phyloP scores from a whole-genome alignment of 116 monocot species.

The Zostera marina region DNA sequence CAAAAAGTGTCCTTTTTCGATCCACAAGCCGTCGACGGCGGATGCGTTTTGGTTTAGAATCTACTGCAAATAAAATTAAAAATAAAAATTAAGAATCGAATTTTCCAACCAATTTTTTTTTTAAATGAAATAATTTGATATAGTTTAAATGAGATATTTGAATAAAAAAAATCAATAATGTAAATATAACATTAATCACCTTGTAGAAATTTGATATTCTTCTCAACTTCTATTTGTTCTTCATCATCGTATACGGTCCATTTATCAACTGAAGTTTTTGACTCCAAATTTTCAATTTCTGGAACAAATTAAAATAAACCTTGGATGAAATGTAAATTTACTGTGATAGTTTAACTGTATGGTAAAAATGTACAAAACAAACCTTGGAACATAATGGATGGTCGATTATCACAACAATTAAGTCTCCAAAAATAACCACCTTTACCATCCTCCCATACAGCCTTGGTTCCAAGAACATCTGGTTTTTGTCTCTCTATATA shows the following conservation, averaged over 20 bases:
- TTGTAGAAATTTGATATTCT: slow-evolving; percentile 27
- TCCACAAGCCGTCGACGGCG: too few relatives aligned
- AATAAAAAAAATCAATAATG: too few relatives aligned
- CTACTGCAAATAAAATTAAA: too few relatives aligned
- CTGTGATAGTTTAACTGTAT: neutral
- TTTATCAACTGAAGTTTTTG: slow-evolving; percentile 14
- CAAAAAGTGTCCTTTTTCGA: too few relatives aligned
- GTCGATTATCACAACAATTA: slow-evolving; percentile 6
- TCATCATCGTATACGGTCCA: slow-evolving; percentile 39
- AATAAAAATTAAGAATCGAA: too few relatives aligned
- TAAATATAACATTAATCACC: neutral
- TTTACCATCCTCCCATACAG: slow-evolving; percentile 17
- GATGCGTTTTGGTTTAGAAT: too few relatives aligned
- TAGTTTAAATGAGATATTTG: too few relatives aligned
- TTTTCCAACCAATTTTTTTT: too few relatives aligned
- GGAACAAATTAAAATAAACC: too few relatives aligned
- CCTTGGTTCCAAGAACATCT: slow-evolving; percentile 39
- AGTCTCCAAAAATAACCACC: slow-evolving; percentile 39
- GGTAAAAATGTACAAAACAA: neutral
- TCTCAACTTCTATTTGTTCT: slow-evolving; percentile 21
- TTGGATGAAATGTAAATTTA: too few relatives aligned
- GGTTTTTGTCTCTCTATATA: slow-evolving; percentile 21
- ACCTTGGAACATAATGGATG: slow-evolving; percentile 61
- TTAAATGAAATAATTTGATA: too few relatives aligned
- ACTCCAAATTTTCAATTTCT: slow-evolving; percentile 33